Evolutionary conservation across 2,329 filamentous ascomycete genomes (phyloP), one percentile per base, ranked within the genome.

Genomic region (Pseudogymnoascus sp.): DNA sequence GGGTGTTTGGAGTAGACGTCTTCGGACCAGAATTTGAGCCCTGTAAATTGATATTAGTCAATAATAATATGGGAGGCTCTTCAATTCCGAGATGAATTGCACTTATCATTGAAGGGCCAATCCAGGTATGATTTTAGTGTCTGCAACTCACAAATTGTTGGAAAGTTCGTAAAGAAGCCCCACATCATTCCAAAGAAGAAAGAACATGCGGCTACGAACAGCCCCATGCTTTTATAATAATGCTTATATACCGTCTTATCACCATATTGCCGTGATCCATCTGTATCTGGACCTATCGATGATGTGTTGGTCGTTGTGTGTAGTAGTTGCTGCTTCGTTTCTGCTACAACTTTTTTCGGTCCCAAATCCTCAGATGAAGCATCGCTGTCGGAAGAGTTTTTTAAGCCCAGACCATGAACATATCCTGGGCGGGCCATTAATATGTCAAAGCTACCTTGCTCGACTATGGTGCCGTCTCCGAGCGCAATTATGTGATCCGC

Each of bases 401-500:
- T 54, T n/a, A 33, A n/a, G 8, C 47, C 47, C 4, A 54, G 47
- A 17, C 47, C 31, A 9, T 54, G 47, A 15, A 54, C 47, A 33
- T 54, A 54, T 3, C 47, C 61, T 44, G 40, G 15, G 21, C 68
- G 64, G 1, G 62, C 62, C 59, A 70, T 71, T 15, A 75, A 65
- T 11, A 68, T 66, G 13, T 72, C 69, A 41, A 73, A 74, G 15
- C 61, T 63, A 10, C 74, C 73, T 65, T 74, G 72, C 63, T 75
- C 72, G 2, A 65, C 60, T 9, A 75, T 68, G 35, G 50, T 68
- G 29, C 73, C 73, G 10, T 70, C 64, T 26, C 64, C 67, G 8
- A 75, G 69, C 11, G 68, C 70, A 24, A 75, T 67, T 15, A 75
- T 70, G 36, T 74, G 70, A 64, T 75, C 73, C 24, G 70, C 72